A percentile compares a stretch with the other conserved stretches of the same genome.
These are phyloP conservation scores for Ophiocordyceps camponoti-floridani DNA, from an alignment of 2,329 filamentous ascomycete species.

Conservation along the genomic window DNA sequence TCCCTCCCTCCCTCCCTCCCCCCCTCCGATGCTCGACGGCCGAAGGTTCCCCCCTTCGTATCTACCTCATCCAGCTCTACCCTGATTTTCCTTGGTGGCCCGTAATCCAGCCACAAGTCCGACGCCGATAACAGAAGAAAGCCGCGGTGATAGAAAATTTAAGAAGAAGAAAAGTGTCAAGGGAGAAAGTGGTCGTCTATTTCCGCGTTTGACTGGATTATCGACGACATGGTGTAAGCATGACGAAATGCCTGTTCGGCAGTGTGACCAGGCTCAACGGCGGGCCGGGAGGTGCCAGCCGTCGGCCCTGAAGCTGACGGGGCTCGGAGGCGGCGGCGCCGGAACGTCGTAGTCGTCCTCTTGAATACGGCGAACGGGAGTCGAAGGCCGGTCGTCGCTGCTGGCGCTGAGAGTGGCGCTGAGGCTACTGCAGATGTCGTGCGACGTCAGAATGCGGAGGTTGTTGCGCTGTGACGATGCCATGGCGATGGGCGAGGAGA, in stretches of 20 bases:
- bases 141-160: too few relatives aligned
- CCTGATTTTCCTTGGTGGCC: not conserved
- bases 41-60: too few relatives aligned
- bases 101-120: not conserved
- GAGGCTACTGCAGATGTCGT: conserved; percentile 35
- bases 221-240: not conserved
- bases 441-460: conserved; percentile 23
- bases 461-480: conserved; percentile 25
- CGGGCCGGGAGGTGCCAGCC: conserved; percentile 27
- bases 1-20: too few relatives aligned
- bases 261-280: conserved; percentile 6
- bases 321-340: conserved; percentile 46
- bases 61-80: not conserved
- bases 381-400: conserved; percentile 21
- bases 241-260: not conserved
- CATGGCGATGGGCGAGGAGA: conserved; percentile 27
- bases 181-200: not conserved
- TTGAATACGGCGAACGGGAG: conserved; percentile 31
- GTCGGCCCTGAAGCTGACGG: conserved; percentile 41
- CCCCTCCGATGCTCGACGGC: too few relatives aligned
- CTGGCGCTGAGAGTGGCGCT: conserved; percentile 27
- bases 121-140: too few relatives aligned
- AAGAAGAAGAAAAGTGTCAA: not conserved
- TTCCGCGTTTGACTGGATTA: not conserved
- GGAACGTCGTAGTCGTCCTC: conserved; percentile 45